Base-by-base conservation (phyloP, 176 grass and related monocot species). In the Hyparrhenia diplandra region DNA sequence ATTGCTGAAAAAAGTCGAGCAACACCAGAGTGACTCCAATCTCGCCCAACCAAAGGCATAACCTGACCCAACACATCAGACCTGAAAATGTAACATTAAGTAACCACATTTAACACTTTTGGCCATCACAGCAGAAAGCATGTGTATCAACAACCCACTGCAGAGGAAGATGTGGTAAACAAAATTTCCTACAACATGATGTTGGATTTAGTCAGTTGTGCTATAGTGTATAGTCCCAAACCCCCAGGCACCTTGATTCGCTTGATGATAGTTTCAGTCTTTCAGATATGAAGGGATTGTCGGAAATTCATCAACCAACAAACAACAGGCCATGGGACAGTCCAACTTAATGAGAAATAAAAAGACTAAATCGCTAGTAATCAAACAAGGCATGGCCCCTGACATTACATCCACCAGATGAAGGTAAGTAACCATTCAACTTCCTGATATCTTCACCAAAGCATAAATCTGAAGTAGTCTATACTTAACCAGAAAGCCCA, bases 51-150 rank as follows among this genome's bases (percentile, higher is more conserved):
- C 61, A 99, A 88, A 77, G 90, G 97, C 97, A 99, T 99, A 80
- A 99, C 94, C 85, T 99, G 97, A 57, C 97, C 97, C 21, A 99
- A 69, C 39, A 99, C 93, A 83, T 99, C 97, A 81, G 97, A 99
- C 85, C 97, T 99, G 69, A 87, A 85, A 83, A 80, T 68, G 68
- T 24, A 34, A 84, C 20, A 88, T 30, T 82, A 47, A 73, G 10
- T 13, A 72, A 16, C n/a, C 32, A 72, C 21, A 63, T 58, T 74
- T 17, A 83, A 41, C 3, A 18, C 28, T 31, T 49, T 25, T 61
- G 47, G 47, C 6, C 76, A 77, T 82, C 67, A 61, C 13, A 34
- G 65, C 12, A 81, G 60, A 78, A 30, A 47, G 10, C 7, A 77
- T 64, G 27, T 76, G 54, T 52, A 84, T 8, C 32, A 73, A 25